These are phyloP conservation scores for Phytophthora litchii DNA, from an alignment of 352 stramenopile species.

Conservation along the genomic window DNA sequence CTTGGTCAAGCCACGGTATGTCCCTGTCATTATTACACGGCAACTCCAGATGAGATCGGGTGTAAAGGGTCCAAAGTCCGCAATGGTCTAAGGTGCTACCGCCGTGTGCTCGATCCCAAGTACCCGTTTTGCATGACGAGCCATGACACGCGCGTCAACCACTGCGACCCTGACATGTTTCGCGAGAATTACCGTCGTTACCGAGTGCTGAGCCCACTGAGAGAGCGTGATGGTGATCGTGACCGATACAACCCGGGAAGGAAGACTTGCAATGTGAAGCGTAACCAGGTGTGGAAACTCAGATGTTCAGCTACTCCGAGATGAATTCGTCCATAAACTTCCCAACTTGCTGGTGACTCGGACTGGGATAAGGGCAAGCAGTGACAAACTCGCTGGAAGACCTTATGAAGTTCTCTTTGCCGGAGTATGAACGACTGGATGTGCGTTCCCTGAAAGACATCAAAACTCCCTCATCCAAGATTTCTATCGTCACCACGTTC, in stretches of 20 bases:
- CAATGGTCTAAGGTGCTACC: neutral
- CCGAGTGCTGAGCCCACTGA: too few relatives aligned
- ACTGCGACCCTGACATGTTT: too few relatives aligned
- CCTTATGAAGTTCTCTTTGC: neutral
- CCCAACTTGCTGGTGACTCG: too few relatives aligned
- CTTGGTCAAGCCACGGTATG: constrained; percentile 13
- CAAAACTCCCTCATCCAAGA: neutral
- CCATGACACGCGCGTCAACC: too few relatives aligned
- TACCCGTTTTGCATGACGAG: too few relatives aligned
- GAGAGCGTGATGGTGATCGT: too few relatives aligned
- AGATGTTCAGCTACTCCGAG: too few relatives aligned
- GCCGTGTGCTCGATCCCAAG: neutral
- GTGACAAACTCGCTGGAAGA: neutral
- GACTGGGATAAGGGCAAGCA: neutral
- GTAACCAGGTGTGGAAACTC: too few relatives aligned
- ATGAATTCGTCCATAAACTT: neutral
- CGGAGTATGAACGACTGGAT: neutral
- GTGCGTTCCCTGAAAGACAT: neutral
- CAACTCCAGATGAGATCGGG: neutral
- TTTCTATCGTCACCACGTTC: neutral
- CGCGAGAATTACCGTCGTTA: too few relatives aligned
- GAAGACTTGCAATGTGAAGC: too few relatives aligned
- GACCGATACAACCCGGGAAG: too few relatives aligned
- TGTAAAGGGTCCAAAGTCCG: neutral
- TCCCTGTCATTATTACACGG: neutral